phyloP scores from a whole-genome alignment of 2,329 filamentous ascomycete species.

The Aspergillus japonicus region DNA sequence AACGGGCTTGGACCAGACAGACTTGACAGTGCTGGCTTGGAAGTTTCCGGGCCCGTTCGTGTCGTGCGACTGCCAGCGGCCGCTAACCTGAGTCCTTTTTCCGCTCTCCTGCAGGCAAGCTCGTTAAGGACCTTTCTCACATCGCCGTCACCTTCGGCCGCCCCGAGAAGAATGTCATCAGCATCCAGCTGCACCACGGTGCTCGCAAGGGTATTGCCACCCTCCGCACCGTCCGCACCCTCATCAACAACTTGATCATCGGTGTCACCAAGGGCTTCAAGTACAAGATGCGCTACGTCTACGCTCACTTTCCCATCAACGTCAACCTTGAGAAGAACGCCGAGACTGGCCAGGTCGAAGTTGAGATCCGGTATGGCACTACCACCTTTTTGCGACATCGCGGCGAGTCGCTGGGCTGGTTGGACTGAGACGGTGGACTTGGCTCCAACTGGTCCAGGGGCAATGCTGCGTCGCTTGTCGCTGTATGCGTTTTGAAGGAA shows the following conservation, averaged over 20 bases:
- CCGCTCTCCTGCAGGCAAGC: constrained; percentile 66
- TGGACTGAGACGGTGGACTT: neutral
- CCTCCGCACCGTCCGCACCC: constrained; percentile 93
- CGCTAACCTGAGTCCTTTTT: constrained; percentile 16
- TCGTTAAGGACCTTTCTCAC: constrained; percentile 94
- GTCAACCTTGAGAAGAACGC: constrained; percentile 97
- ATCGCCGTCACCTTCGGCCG: constrained; percentile 92
- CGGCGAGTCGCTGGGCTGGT: neutral
- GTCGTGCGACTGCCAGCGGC: constrained; percentile 15
- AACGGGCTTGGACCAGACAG: neutral
- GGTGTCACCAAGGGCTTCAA: constrained; percentile 99
- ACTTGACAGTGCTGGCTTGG: neutral
- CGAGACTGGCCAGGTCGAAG: constrained; percentile 82
- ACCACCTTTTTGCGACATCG: neutral
- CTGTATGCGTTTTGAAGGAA: neutral
- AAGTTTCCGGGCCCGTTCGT: neutral
- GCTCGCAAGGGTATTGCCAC: constrained; percentile 96
- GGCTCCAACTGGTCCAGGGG: neutral
- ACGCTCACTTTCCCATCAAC: constrained; percentile 99
- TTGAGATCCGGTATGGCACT: constrained; percentile 87
- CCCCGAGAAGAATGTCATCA: constrained; percentile 81
- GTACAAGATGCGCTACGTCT: constrained; percentile 99
- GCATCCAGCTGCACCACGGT: constrained; percentile 98
- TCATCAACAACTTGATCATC: constrained; percentile 98
- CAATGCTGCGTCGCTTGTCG: neutral